Evolutionary conservation across 176 grass and related monocot species (phyloP).

Genomic region (Aegilops umbellulata): DNA sequence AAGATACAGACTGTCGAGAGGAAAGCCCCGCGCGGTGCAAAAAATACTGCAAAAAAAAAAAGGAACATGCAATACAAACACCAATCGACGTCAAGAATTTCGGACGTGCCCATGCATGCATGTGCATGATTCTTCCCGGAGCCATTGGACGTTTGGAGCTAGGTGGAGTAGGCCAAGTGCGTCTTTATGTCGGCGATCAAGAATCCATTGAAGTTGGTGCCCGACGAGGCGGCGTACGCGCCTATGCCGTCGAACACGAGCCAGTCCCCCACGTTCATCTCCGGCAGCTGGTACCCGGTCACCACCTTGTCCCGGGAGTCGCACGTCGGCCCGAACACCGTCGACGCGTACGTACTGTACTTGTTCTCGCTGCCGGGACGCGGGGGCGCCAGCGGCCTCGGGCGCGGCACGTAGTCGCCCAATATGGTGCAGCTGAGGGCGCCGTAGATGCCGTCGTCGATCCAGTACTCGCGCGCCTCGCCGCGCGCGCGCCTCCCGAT

Average conservation of each 20-base stretch:
- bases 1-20: too few species aligned
- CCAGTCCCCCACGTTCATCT: not conserved
- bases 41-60: too few species aligned
- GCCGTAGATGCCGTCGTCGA: not conserved
- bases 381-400: not conserved
- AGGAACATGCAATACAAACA: too few species aligned
- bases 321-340: not conserved
- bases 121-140: too few species aligned
- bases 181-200: not conserved
- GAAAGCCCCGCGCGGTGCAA: too few species aligned
- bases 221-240: not conserved
- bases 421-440: not conserved
- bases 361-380: not conserved
- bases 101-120: too few species aligned
- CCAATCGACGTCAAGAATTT: too few species aligned
- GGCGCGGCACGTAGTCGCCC: not conserved
- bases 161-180: not conserved
- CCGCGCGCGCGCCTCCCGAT: not conserved
- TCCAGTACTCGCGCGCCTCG: conserved; percentile 3
- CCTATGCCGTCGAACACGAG: conserved; percentile 7
- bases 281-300: not conserved
- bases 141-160: too few species aligned
- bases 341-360: not conserved
- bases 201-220: conserved; percentile 11
- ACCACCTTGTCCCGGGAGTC: not conserved